Base-by-base conservation (phyloP, 805 yeast genomes). In the Candida insectorum region DNA sequence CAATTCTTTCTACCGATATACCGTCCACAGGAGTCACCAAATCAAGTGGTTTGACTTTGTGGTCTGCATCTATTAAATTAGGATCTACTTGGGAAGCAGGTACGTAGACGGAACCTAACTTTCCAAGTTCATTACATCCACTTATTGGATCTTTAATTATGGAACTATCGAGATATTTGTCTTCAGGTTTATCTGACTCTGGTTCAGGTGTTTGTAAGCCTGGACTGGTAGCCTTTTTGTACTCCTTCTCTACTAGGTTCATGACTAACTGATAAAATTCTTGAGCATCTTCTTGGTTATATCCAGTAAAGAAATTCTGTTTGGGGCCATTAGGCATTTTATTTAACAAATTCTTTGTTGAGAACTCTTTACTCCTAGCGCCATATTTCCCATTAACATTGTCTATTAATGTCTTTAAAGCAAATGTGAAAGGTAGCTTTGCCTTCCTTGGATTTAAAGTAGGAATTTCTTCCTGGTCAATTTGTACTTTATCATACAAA, bases 231-330 rank as follows among this genome's bases (percentile, higher is more conserved):
- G 47, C 39, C n/a, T 52, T 54, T 54, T 60, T 65, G 56, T 55
- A 61, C 34, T 80, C 85, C 25, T 64, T 64, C 49, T 85, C 94
- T 20, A 85, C 62, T 36, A 81, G 76, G 26, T 74, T 69, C 70
- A 85, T 66, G 2, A 84, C 72, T 32, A 81, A 71, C 54, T 89
- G 97, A 63, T 89, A 89, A 51, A 89, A 89, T 56, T 89, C 97
- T 58, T 89, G 96, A 0, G 97, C 97, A 62, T 89, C 97, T 56
- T 89, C 96, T 60, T 89, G 97, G 51, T 85, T 87, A 52, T 86
- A 86, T 2, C 96, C 93, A 35, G 78, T 59, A 47, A 88, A 78
- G 39, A 87, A 73, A 52, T 81, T 81, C 50, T 79, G 83, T 45
- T 79, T 81, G 10, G 93, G 89, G 0, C 86, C 84, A 49, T 82